phyloP scores from a whole-genome alignment of 805 yeast genomes.

The Cyberlindnera mississippiensis region DNA sequence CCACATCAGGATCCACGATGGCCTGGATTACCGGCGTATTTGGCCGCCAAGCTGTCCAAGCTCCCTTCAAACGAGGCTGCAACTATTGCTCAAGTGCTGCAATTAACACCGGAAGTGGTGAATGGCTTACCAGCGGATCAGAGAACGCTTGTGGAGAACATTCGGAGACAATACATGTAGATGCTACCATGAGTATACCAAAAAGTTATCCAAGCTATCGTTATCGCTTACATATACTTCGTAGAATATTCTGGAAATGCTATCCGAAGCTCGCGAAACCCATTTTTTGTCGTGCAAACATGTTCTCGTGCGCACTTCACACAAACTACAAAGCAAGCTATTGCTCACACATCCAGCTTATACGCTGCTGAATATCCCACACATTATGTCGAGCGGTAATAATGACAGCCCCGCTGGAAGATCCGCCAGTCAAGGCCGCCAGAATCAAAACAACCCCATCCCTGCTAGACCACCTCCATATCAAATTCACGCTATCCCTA shows the following conservation, averaged over 20 bases:
- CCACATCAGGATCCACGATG: constrained; percentile 36
- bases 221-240: too few species aligned
- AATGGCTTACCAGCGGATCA: constrained; percentile 14
- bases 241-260: too few species aligned
- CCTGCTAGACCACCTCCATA: background rate
- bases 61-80: constrained; percentile 56
- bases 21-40: constrained; percentile 44
- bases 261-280: too few species aligned
- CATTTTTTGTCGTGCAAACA: too few species aligned
- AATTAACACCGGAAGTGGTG: constrained; percentile 33
- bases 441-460: background rate
- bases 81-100: constrained; percentile 47
- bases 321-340: too few species aligned
- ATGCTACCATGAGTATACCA: background rate
- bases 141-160: constrained; percentile 11
- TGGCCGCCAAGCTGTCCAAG: constrained; percentile 46
- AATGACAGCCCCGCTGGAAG: too few species aligned
- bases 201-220: too few species aligned
- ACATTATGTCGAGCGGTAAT: too few species aligned
- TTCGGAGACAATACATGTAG: constrained; percentile 11
- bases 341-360: too few species aligned
- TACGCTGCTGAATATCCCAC: too few species aligned
- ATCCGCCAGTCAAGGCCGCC: background rate
- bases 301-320: too few species aligned
- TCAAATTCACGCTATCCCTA: constrained; percentile 3